Percentiles rank a stretch among this genome's conserved stretches.
phyloP scores from a whole-genome alignment of 2,329 filamentous ascomycete species.

The Pseudogymnoascus pannorum region DNA sequence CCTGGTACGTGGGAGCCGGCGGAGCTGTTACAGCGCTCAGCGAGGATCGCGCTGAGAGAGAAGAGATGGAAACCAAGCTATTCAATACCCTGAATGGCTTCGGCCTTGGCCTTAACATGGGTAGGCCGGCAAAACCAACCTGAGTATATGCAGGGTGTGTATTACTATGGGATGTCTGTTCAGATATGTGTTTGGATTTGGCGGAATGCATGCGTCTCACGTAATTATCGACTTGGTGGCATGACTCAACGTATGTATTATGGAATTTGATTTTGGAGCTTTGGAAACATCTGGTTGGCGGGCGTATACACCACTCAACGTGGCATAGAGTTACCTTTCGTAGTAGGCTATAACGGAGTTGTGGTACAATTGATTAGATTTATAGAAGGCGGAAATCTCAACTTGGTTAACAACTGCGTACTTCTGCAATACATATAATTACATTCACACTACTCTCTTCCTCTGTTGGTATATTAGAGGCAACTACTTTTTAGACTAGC shows the following conservation, averaged over 20 bases:
- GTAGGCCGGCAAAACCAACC: not conserved
- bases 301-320: slow-evolving; percentile 4
- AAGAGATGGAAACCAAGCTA: slow-evolving; percentile 79
- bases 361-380: not conserved
- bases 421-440: not conserved
- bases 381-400: not conserved
- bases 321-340: not conserved
- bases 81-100: slow-evolving; percentile 20
- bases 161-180: not conserved
- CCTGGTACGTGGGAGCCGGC: slow-evolving; percentile 80
- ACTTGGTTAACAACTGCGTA: not conserved
- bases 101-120: not conserved
- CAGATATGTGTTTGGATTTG: not conserved
- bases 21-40: slow-evolving; percentile 85
- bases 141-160: not conserved
- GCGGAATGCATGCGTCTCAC: not conserved
- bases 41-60: slow-evolving; percentile 70
- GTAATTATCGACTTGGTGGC: not conserved
- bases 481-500: not conserved
- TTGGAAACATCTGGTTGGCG: not conserved
- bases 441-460: not conserved
- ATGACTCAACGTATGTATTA: slow-evolving; percentile 2
- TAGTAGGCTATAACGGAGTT: not conserved
- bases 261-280: not conserved
- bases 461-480: not conserved